Conservation (phyloP, 2,329 filamentous ascomycete genomes). For the Coniochaeta hoffmannii region DNA sequence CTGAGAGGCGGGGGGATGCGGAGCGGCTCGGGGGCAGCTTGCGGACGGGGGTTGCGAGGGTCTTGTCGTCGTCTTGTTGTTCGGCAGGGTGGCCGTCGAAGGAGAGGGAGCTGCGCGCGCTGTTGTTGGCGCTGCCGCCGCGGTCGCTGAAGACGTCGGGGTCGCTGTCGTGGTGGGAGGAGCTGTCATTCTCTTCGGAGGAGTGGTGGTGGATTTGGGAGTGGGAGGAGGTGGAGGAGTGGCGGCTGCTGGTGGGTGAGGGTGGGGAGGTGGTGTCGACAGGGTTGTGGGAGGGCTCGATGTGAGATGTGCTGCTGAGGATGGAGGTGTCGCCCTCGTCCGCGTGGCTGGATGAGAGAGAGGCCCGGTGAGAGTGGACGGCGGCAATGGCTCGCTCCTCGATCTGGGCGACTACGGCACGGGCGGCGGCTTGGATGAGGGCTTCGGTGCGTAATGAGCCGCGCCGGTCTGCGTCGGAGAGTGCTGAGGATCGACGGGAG, state of each 20-base stretch:
- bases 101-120: slow-evolving; percentile 49
- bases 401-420: slow-evolving; percentile 41
- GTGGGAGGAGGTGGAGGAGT: slow-evolving; percentile 11
- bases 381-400: slow-evolving; percentile 26
- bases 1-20: slow-evolving; percentile 35
- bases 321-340: slow-evolving; percentile 14
- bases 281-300: slow-evolving; percentile 8
- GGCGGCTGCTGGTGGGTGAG: neutral
- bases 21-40: slow-evolving; percentile 13
- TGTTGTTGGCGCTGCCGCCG: slow-evolving; percentile 26
- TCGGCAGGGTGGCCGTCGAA: slow-evolving; percentile 20
- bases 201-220: slow-evolving; percentile 13
- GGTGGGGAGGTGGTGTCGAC: neutral
- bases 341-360: slow-evolving; percentile 6
- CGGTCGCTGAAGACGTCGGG: slow-evolving; percentile 53
- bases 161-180: slow-evolving; percentile 43
- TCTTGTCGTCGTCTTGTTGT: slow-evolving; percentile 1
- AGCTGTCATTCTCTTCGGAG: slow-evolving; percentile 31
- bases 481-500: slow-evolving; percentile 11
- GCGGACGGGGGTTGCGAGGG: slow-evolving; percentile 12
- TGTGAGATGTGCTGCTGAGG: slow-evolving; percentile 11
- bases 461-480: slow-evolving; percentile 21
- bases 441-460: slow-evolving; percentile 40
- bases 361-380: neutral
- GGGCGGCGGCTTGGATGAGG: slow-evolving; percentile 44